Conservation (phyloP, 208 protist genomes). For the Perkinsela sp. region DNA sequence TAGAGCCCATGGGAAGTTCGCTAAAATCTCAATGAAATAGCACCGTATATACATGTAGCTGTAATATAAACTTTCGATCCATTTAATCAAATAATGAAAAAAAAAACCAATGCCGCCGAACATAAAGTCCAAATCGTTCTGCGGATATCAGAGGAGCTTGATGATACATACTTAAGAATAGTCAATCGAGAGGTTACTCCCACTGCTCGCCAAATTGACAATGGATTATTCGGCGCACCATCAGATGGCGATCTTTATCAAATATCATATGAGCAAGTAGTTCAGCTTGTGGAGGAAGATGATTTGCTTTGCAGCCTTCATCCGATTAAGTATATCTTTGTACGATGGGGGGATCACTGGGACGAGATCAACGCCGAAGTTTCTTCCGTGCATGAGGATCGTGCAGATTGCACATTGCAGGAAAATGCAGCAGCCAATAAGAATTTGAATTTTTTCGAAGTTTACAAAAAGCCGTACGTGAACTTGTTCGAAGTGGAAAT, state of each 20-base stretch:
- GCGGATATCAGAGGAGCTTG: background rate
- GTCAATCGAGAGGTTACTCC: background rate
- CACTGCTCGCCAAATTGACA: background rate
- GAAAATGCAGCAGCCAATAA: background rate
- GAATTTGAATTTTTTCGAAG: background rate
- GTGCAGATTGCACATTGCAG: background rate
- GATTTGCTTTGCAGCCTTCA: background rate
- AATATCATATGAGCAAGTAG: background rate
- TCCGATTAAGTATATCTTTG: background rate
- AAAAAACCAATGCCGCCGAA: no score
- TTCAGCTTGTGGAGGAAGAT: background rate
- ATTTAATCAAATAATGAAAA: no score
- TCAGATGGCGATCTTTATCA: background rate
- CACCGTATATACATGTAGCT: no score
- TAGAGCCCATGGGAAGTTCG: no score
- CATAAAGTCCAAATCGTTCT: background rate
- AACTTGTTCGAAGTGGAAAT: background rate
- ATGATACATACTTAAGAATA: background rate
- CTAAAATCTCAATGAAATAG: no score
- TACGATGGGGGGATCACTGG: background rate
- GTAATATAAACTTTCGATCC: no score
- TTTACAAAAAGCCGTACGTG: background rate
- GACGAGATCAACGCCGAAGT: background rate
- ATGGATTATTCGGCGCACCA: background rate
- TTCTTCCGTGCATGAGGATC: background rate